Percentiles rank a stretch among this genome's conserved stretches.
These are phyloP conservation scores for Butyriboletus appendiculatus DNA, from an alignment of 1,284 basidiomycete genomes.

Conservation along the genomic window DNA sequence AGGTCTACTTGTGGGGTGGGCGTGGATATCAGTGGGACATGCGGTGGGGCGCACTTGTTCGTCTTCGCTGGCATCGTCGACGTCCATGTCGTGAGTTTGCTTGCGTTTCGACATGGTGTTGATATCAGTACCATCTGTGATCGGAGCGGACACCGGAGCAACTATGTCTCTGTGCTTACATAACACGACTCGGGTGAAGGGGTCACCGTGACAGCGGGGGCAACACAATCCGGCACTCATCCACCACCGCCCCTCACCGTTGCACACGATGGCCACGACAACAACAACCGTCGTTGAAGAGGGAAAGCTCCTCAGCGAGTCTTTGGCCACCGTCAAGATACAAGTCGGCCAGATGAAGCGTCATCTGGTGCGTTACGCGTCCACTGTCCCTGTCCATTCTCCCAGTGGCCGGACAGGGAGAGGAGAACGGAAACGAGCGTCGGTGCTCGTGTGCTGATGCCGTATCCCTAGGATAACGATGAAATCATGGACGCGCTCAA, in stretches of 20 bases:
- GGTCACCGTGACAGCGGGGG: background rate
- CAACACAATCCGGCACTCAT: background rate
- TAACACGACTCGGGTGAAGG: conserved; percentile 17
- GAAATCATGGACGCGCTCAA: conserved; percentile 98
- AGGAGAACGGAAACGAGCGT: background rate
- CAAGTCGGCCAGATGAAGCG: conserved; percentile 94
- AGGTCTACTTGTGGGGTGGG: conserved; percentile 10
- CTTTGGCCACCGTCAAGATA: conserved; percentile 85
- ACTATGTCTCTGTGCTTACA: conserved; percentile 11
- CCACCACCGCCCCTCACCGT: conserved; percentile 5
- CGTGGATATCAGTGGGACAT: background rate
- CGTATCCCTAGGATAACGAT: conserved; percentile 72
- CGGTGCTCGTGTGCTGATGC: background rate
- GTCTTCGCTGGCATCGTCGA: conserved; percentile 13
- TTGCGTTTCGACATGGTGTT: conserved; percentile 31
- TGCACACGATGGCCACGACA: conserved; percentile 26
- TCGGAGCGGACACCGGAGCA: background rate
- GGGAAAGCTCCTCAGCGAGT: conserved; percentile 81
- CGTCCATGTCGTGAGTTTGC: conserved; percentile 15
- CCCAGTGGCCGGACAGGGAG: background rate
- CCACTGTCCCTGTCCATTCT: background rate
- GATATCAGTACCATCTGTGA: background rate
- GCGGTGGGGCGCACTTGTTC: conserved; percentile 15
- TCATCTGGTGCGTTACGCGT: conserved; percentile 67
- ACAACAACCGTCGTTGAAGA: conserved; percentile 50